Conservation (phyloP, 2,329 filamentous ascomycete species). For the Stachybotrys elegans region DNA sequence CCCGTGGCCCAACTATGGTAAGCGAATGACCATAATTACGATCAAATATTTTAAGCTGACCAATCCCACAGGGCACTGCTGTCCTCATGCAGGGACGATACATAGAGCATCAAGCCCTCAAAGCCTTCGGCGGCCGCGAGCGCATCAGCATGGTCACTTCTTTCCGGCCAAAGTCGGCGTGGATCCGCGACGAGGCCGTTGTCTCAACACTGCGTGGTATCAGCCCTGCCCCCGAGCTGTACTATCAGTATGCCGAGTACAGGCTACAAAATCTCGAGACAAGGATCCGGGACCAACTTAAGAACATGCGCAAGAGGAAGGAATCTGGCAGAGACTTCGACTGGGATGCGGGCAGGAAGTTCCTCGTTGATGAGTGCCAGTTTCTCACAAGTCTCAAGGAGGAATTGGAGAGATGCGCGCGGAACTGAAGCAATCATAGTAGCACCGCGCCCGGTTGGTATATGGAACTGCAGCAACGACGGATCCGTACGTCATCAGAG, state of each 20-base stretch:
- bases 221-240: constrained; percentile 52
- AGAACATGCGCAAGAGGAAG: constrained; percentile 6
- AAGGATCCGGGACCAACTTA: constrained; percentile 27
- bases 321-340: background rate
- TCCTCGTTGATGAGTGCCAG: background rate
- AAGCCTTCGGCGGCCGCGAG: constrained; percentile 52
- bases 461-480: too few species aligned
- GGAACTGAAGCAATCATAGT: background rate
- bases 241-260: constrained; percentile 58
- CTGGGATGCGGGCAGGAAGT: background rate
- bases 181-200: constrained; percentile 53
- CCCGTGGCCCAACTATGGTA: constrained; percentile 56
- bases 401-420: background rate
- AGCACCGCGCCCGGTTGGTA: too few species aligned
- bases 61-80: constrained; percentile 44
- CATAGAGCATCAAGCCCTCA: constrained; percentile 59
- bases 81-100: constrained; percentile 64
- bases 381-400: background rate
- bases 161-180: constrained; percentile 53
- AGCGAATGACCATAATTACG: constrained; percentile 11
- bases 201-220: constrained; percentile 55
- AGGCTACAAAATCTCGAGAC: constrained; percentile 58
- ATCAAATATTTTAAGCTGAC: constrained; percentile 7
- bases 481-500: too few species aligned
- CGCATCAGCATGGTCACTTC: constrained; percentile 63